phyloP scores from a whole-genome alignment of 2,329 filamentous ascomycete species.

The Fusarium pseudonygamai region DNA sequence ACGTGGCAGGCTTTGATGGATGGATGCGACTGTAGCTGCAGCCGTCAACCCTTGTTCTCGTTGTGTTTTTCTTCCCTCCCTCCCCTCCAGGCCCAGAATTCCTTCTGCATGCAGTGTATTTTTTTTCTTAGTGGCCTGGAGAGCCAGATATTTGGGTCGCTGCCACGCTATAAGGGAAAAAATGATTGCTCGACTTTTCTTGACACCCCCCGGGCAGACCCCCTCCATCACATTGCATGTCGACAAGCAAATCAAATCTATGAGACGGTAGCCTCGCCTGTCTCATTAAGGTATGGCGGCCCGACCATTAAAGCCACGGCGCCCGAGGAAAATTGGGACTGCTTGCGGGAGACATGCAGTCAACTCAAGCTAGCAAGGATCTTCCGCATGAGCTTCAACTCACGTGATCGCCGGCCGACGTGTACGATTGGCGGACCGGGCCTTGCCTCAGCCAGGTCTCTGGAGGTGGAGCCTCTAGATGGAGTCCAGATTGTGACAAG shows the following conservation, averaged over 20 bases:
- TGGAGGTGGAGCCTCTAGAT: slow-evolving; percentile 24
- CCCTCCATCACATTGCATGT: slow-evolving; percentile 1
- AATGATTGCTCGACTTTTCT: slow-evolving; percentile 6
- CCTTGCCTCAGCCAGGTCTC: slow-evolving; percentile 45
- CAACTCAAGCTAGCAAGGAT: slow-evolving; percentile 46
- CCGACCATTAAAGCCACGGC: slow-evolving; percentile 31
- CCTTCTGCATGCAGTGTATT: slow-evolving; percentile 7
- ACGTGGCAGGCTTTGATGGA: slow-evolving; percentile 42
- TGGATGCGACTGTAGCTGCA: slow-evolving; percentile 20
- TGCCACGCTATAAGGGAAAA: neutral
- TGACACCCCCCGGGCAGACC: neutral
- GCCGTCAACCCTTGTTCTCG: slow-evolving; percentile 15
- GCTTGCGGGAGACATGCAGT: slow-evolving; percentile 47
- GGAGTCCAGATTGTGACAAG: slow-evolving; percentile 34
- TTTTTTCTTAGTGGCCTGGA: neutral
- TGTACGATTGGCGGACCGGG: slow-evolving; percentile 53
- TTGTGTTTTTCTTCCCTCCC: neutral
- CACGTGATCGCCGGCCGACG: slow-evolving; percentile 49
- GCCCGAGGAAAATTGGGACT: slow-evolving; percentile 43
- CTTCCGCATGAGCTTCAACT: slow-evolving; percentile 47
- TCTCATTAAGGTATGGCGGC: slow-evolving; percentile 38
- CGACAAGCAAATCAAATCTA: slow-evolving; percentile 9
- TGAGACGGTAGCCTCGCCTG: slow-evolving; percentile 31
- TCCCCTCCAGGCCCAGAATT: neutral
- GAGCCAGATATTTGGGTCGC: slow-evolving; percentile 14